These are phyloP conservation scores for Paraphoma chrysanthemicola DNA, from an alignment of 2,329 filamentous ascomycete species.

Conservation along the genomic window DNA sequence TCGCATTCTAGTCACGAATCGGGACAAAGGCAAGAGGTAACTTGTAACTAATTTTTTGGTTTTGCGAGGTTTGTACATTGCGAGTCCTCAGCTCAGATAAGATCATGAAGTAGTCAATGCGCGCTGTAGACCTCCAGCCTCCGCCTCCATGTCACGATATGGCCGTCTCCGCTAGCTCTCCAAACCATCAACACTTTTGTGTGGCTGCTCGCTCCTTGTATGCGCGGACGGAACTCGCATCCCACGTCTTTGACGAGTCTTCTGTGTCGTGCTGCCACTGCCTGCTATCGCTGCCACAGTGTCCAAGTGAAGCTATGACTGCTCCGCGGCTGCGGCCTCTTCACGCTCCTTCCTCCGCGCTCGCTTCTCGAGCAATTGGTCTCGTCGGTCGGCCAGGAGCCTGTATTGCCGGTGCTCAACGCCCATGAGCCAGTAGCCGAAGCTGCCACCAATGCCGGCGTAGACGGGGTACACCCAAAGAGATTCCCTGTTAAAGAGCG, in stretches of 20 bases:
- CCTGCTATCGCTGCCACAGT: too few species aligned
- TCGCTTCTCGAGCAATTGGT: conserved; percentile 86
- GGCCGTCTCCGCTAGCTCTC: too few species aligned
- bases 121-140: conserved; percentile 8
- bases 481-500: conserved; percentile 82
- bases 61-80: conserved; percentile 40
- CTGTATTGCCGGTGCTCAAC: conserved; percentile 83
- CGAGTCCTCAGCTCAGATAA: conserved; percentile 39
- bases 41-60: conserved; percentile 14
- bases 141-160: conserved; percentile 3
- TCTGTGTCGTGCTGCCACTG: not conserved
- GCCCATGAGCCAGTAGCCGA: conserved; percentile 96
- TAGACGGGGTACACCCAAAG: conserved; percentile 94
- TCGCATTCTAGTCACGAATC: conserved; percentile 24
- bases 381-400: conserved; percentile 79
- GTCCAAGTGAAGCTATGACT: conserved; percentile 18
- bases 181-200: too few species aligned
- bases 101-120: conserved; percentile 29
- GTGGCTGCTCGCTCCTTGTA: not conserved
- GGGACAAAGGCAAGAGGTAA: not conserved
- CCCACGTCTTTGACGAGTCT: conserved; percentile 1
- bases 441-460: conserved; percentile 82
- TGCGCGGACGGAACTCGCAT: conserved; percentile 1
- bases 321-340: conserved; percentile 41
- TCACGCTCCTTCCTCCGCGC: conserved; percentile 75